Conservation (phyloP, 1,284 basidiomycete species). For the Cryptococcus maquisensis region DNA sequence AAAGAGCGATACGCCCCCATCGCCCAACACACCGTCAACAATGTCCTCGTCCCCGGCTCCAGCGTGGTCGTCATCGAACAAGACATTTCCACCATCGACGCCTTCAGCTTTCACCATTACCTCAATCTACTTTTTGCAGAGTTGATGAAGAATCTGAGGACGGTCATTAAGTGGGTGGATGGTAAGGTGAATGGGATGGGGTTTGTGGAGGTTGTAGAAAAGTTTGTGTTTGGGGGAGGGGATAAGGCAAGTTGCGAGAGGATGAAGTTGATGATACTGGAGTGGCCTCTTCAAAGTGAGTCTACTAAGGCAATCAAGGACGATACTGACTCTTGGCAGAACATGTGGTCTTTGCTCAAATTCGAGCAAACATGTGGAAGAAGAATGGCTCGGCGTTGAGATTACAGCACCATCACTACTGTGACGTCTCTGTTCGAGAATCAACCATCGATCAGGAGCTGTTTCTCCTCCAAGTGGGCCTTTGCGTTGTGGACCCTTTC, state of each 20-base stretch:
- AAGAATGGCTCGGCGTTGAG: slow-evolving; percentile 95
- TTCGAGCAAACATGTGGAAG: slow-evolving; percentile 93
- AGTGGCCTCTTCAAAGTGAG: slow-evolving; percentile 80
- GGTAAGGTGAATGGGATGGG: slow-evolving; percentile 8
- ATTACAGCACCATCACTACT: slow-evolving; percentile 93
- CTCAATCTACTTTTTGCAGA: slow-evolving; percentile 90
- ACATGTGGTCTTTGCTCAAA: slow-evolving; percentile 70
- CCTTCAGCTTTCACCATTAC: slow-evolving; percentile 76
- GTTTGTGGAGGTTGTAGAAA: slow-evolving; percentile 18
- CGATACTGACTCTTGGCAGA: slow-evolving; percentile 15
- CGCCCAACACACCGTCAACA: slow-evolving; percentile 54
- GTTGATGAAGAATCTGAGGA: slow-evolving; percentile 59
- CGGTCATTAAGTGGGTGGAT: slow-evolving; percentile 12
- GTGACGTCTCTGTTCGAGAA: slow-evolving; percentile 92
- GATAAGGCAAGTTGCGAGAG: slow-evolving; percentile 13
- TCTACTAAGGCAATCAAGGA: slow-evolving; percentile 8
- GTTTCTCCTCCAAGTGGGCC: slow-evolving; percentile 80
- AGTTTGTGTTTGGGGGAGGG: slow-evolving; percentile 13
- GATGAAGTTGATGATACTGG: slow-evolving; percentile 58
- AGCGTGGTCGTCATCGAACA: slow-evolving; percentile 58
- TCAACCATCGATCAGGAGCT: slow-evolving; percentile 96
- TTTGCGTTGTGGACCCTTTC: slow-evolving; percentile 74
- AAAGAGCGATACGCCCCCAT: slow-evolving; percentile 60
- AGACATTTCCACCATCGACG: slow-evolving; percentile 56
- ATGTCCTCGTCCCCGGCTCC: slow-evolving; percentile 21